Evolutionary conservation across 768 basidiomycete species (phyloP), one percentile per base, ranked within the genome.

Genomic region (Leucosporidium yakuticum): DNA sequence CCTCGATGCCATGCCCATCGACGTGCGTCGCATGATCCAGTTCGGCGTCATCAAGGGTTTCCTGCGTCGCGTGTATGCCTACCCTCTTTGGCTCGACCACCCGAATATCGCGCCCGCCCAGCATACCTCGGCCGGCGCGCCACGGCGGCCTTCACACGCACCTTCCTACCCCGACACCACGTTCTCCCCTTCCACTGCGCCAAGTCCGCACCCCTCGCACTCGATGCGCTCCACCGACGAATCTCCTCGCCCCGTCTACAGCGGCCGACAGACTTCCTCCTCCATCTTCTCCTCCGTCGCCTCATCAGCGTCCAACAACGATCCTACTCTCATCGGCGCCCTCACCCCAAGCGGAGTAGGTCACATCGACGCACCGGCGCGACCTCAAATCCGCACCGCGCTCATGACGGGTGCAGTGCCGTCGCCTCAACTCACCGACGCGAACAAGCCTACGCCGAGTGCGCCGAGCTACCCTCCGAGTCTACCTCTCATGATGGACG

Each of bases 11-110:
- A 78, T 87, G 27, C 91, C 90, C 3, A 87, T 98, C 62, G 96
- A 99, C 77, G 84, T 90, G 12, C 85, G 95, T 14, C 85, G 96
- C n/a, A 96, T 99, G 78, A 86, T 91, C 23, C 93, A 89, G 69
- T 99, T 98, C 75, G 96, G 96, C 8, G 90, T 98, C 29, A 95
- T 99, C 80, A 99, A 99, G 87, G 95, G 94, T 0, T 98, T 98
- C 77, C 82, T 99, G 21, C 87, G 91, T 19, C 83, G 96, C 51
- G 88, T 97, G 0, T 91, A 96, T 76, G 86, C 93, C n/a, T 98
- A 88, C 83, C 96, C 95, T 0, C 80, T 94, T 54, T 84, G 90
- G 68, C 65, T 74, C 49, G 75, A 74, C 29, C 74, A 74, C 64
- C 69, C 69, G 12, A 36, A 36, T 44, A 12, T n/a, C 39, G 15